Base-by-base conservation (phyloP, 202 grass and related monocot genomes). In the Setaria italica region DNA sequence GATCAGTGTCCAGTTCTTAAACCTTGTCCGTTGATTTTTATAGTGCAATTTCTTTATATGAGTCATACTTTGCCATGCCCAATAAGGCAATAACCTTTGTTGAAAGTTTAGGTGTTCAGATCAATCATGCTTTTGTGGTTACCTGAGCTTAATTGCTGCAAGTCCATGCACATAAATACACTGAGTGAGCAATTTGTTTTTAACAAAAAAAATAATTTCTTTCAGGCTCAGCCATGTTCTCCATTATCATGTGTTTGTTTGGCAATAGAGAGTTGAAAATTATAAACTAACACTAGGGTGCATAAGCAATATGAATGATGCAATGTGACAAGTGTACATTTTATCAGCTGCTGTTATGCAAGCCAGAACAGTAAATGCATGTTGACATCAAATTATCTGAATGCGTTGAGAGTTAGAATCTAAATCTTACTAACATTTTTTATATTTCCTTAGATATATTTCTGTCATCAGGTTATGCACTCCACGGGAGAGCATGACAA, bases 191-290 rank as follows among this genome's bases (percentile, higher is more conserved):
- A 55, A 13, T 70, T 45, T 57, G 25, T 14, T 74, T 74, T 63
- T 39, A 50, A 29, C 41, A 63, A 32, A 74, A 34, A 39, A 14
- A 0, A 25, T 25, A 25, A 49, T 51, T 67, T 35, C 17, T 72
- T 70, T 47, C 55, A 41, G 69, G 20, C 25, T 42, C 41, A 57
- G 6, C 25, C 56, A 74, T 70, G 25, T 64, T 62, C 57, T 86
- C 37, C 45, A 25, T 86, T 72, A 42, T 78, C 47, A 71, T 78
- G 63, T 84, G 45, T 84, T 81, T 70, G 17, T 67, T 74, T 80
- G 69, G 37, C 29, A 59, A 55, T 60, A 34, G 45, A 64, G 35
- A 76, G 14, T 60, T 68, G 11, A 50, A 72, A 50, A 29, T 80
- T 80, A 16, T 32, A 12, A 35, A 35, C 56, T 84, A 89, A 68